These are phyloP conservation scores for Populus davidiana DNA, from an alignment of 345 rosid genomes.

Conservation along the genomic window DNA sequence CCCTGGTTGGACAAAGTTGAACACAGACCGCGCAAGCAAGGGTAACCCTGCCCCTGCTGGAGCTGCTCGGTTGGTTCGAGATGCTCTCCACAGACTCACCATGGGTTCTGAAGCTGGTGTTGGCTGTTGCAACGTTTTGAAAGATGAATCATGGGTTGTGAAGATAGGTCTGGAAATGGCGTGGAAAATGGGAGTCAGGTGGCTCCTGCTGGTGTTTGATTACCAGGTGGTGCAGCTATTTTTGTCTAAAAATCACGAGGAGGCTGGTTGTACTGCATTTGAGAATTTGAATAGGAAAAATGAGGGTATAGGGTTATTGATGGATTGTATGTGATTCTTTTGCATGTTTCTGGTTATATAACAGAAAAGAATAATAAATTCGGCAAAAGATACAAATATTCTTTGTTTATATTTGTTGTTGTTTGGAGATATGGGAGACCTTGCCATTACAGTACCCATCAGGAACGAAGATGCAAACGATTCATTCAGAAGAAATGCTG, in stretches of 20 bases:
- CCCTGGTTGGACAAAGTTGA: background rate
- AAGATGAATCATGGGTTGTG: background rate
- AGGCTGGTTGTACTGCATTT: background rate
- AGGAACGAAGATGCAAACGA: background rate
- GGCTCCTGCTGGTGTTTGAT: background rate
- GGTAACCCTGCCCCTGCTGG: background rate
- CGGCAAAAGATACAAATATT: background rate
- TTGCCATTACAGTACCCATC: background rate
- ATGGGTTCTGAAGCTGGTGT: background rate
- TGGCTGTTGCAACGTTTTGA: background rate
- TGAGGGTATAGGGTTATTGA: no score
- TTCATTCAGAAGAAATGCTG: background rate
- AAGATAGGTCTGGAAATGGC: background rate
- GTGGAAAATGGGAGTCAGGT: background rate
- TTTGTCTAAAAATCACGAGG: background rate
- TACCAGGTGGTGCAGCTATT: background rate
- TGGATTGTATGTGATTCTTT: no score
- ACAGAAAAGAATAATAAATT: no score
- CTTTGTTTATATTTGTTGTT: background rate
- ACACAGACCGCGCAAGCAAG: background rate
- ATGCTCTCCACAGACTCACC: background rate
- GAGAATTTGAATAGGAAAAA: no score
- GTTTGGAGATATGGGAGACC: background rate
- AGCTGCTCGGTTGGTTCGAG: background rate
- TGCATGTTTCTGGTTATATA: background rate